Evolutionary conservation across 2,329 filamentous ascomycete species (phyloP).

Genomic region (Cytospora chrysosperma): DNA sequence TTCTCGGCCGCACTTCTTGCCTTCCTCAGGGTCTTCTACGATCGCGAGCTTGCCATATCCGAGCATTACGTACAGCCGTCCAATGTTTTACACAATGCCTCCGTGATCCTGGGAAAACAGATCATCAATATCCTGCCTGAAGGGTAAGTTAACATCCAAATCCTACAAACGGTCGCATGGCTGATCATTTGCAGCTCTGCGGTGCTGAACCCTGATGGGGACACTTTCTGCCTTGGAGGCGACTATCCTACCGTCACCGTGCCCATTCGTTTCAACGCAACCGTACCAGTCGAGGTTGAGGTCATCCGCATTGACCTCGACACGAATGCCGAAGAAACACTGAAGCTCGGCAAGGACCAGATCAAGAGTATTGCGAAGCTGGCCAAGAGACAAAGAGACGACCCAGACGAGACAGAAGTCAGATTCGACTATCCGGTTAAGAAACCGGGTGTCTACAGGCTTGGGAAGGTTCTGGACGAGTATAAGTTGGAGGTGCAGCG

Average conservation of each 20-base stretch:
- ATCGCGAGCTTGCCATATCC: slow-evolving; percentile 90
- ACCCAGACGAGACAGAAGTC: slow-evolving; percentile 59
- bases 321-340: slow-evolving; percentile 74
- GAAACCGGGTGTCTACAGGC: slow-evolving; percentile 82
- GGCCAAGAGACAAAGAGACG: slow-evolving; percentile 63
- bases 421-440: slow-evolving; percentile 73
- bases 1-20: slow-evolving; percentile 71
- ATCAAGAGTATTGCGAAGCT: slow-evolving; percentile 72
- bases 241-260: slow-evolving; percentile 62
- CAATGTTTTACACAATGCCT: slow-evolving; percentile 85
- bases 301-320: slow-evolving; percentile 84
- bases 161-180: background rate
- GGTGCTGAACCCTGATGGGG: slow-evolving; percentile 76
- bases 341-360: slow-evolving; percentile 72
- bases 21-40: slow-evolving; percentile 79
- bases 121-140: slow-evolving; percentile 97
- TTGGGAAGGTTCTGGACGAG: slow-evolving; percentile 84
- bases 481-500: slow-evolving; percentile 91
- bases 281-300: slow-evolving; percentile 83
- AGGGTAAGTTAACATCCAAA: slow-evolving; percentile 53
- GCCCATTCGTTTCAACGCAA: slow-evolving; percentile 92
- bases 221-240: slow-evolving; percentile 77
- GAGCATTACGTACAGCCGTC: slow-evolving; percentile 88
- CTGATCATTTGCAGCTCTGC: slow-evolving; percentile 62
- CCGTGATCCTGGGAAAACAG: slow-evolving; percentile 91